Percentiles rank a stretch among this genome's conserved stretches.
phyloP scores from a whole-genome alignment of 2,329 filamentous ascomycete species.

The Paecilomyces variotii region DNA sequence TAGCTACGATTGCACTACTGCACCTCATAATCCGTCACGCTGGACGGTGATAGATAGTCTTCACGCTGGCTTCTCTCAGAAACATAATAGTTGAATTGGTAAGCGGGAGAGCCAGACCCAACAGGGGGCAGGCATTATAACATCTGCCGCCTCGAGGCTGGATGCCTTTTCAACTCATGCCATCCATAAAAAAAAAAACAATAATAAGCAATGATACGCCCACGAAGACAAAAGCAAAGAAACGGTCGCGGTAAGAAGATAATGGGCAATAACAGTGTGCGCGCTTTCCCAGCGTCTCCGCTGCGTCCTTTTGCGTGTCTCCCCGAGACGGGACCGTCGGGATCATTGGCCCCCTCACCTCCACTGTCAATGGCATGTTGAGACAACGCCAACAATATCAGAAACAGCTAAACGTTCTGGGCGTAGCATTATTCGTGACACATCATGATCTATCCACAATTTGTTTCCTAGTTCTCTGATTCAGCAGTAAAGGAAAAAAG shows the following conservation, averaged over 20 bases:
- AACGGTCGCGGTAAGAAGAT: background rate
- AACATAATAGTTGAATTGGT: background rate
- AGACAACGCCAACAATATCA: background rate
- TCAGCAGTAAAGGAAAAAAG: background rate
- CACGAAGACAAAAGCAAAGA: background rate
- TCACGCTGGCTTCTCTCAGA: background rate
- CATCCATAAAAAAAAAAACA: too few species aligned
- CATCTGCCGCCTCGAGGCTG: background rate
- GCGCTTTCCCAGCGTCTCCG: background rate
- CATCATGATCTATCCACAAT: background rate
- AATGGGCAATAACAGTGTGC: background rate
- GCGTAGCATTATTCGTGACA: background rate
- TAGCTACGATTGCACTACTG: background rate
- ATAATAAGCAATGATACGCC: too few species aligned
- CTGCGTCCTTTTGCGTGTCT: background rate
- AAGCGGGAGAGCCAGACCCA: too few species aligned
- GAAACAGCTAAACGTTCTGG: background rate
- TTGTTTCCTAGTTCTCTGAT: background rate
- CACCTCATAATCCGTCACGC: background rate
- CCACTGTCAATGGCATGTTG: background rate
- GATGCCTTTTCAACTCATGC: background rate
- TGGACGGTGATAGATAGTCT: background rate
- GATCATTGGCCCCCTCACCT: background rate
- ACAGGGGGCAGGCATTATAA: too few species aligned
- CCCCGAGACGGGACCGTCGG: background rate